Conservation (phyloP, 306 rosid genomes). For the Lotus japonicus region DNA sequence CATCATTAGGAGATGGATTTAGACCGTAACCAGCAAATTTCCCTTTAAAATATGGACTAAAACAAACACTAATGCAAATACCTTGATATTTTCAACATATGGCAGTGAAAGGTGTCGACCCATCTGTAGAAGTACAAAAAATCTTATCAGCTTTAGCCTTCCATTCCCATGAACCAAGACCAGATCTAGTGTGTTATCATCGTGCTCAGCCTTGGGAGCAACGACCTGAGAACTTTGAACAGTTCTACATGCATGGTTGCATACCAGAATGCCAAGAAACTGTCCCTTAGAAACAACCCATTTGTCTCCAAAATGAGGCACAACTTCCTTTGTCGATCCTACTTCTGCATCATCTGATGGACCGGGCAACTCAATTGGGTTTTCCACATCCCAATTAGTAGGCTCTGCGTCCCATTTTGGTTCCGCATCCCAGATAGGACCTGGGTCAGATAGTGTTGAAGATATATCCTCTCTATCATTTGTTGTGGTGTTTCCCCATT, state of each 20-base stretch:
- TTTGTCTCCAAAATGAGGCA: conserved; percentile 55
- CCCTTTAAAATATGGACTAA: background rate
- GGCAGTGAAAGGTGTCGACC: conserved; percentile 95
- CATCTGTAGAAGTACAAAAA: conserved; percentile 88
- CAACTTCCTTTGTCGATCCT: conserved; percentile 52
- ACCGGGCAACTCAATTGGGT: conserved; percentile 89
- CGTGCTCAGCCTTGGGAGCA: conserved; percentile 90
- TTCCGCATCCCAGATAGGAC: conserved; percentile 98
- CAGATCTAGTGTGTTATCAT: conserved; percentile 78
- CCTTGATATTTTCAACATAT: conserved; percentile 92
- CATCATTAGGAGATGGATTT: background rate
- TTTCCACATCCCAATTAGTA: conserved; percentile 74
- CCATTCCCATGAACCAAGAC: conserved; percentile 90
- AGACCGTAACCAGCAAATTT: too few species aligned
- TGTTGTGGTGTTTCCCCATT: conserved; percentile 73
- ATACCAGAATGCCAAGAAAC: conserved; percentile 83
- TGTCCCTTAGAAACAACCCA: conserved; percentile 84
- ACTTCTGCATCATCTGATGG: conserved; percentile 59
- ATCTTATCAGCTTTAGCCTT: conserved; percentile 73
- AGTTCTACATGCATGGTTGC: conserved; percentile 95
- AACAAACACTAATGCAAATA: conserved; percentile 29
- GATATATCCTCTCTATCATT: conserved; percentile 95
- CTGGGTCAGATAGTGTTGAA: conserved; percentile 95
- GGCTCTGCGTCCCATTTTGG: conserved; percentile 93
- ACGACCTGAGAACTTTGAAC: conserved; percentile 96